These are phyloP conservation scores for Penicillium canescens DNA, from an alignment of 495 filamentous ascomycete genomes.

Conservation along the genomic window DNA sequence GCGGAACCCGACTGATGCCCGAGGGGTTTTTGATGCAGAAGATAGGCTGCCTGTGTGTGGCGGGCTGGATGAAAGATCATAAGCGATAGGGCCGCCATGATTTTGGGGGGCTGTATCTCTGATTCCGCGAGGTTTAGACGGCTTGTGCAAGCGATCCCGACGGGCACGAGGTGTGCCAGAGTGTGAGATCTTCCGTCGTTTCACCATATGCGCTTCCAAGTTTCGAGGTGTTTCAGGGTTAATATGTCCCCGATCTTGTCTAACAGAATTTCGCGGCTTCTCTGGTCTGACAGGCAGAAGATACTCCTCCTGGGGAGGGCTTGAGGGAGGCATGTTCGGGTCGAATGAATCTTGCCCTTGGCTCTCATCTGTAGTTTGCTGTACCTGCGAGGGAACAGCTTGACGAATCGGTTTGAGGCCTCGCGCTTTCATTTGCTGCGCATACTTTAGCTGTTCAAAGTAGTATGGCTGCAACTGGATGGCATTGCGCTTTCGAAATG, in stretches of 20 bases:
- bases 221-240: neutral
- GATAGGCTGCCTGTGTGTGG: constrained; percentile 37
- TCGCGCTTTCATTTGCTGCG: constrained; percentile 55
- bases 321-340: constrained; percentile 30
- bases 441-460: constrained; percentile 64
- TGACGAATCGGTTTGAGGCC: constrained; percentile 46
- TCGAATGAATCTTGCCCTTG: constrained; percentile 43
- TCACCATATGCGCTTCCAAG: constrained; percentile 12
- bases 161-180: constrained; percentile 10
- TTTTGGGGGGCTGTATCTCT: constrained; percentile 20
- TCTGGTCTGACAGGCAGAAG: constrained; percentile 11
- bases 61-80: constrained; percentile 41
- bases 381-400: constrained; percentile 10
- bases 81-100: constrained; percentile 14
- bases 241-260: neutral
- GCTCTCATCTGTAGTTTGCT: constrained; percentile 52
- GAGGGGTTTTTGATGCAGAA: constrained; percentile 18
- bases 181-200: constrained; percentile 38
- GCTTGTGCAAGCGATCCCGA: constrained; percentile 3
- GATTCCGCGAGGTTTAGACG: constrained; percentile 23
- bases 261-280: constrained; percentile 8
- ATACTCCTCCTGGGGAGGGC: constrained; percentile 31
- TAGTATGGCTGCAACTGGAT: constrained; percentile 76
- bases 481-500: constrained; percentile 66
- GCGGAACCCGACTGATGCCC: constrained; percentile 32